phyloP scores from a whole-genome alignment of 805 yeast genomes.

The Komagataella mondaviorum region DNA sequence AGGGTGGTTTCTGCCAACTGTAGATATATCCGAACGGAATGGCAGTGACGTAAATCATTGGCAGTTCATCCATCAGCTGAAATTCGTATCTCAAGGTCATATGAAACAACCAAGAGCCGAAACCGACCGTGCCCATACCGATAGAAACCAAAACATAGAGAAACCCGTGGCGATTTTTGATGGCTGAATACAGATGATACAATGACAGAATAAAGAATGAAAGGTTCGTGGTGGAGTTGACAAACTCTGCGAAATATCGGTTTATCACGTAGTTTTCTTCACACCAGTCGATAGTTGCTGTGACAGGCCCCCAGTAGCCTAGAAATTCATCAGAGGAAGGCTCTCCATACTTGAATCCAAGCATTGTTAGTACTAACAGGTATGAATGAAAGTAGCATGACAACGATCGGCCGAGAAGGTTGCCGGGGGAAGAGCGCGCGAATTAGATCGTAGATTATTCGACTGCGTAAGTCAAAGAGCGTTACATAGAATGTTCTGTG shows the following conservation, averaged over 20 bases:
- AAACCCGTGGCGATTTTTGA: constrained; percentile 45
- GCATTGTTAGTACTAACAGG: not conserved
- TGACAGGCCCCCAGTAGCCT: constrained; percentile 73
- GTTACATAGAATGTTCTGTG: no score
- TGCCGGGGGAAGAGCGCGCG: not conserved
- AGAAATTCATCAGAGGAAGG: constrained; percentile 3
- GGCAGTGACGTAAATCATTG: constrained; percentile 97
- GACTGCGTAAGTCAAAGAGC: not conserved
- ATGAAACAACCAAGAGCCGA: constrained; percentile 92
- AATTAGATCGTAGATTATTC: not conserved
- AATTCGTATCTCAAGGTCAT: constrained; percentile 87
- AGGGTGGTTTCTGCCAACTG: constrained; percentile 15
- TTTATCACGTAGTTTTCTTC: constrained; percentile 91
- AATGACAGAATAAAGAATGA: constrained; percentile 17
- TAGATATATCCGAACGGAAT: constrained; percentile 50
- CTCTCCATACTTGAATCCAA: constrained; percentile 1
- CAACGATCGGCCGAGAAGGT: not conserved
- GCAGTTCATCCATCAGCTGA: constrained; percentile 89
- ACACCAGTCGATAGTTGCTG: constrained; percentile 98
- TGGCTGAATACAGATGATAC: constrained; percentile 36
- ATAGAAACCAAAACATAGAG: constrained; percentile 60
- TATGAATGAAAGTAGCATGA: not conserved
- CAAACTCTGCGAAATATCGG: constrained; percentile 76
- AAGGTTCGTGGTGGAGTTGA: constrained; percentile 72
- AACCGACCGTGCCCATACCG: constrained; percentile 82